phyloP scores from a whole-genome alignment of 78 protist species.

The Dictyostelium intermedium region DNA sequence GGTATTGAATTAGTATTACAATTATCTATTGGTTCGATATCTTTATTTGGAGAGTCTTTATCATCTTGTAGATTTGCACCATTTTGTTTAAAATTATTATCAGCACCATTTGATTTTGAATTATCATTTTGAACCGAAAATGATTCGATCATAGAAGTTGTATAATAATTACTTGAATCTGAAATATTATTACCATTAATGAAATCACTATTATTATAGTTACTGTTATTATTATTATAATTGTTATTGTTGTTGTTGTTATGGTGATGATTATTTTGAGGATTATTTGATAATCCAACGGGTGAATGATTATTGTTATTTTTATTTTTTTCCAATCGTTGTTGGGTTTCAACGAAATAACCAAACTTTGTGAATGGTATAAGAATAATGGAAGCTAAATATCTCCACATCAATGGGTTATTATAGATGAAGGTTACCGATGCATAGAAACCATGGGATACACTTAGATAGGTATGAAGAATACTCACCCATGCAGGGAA shows the following conservation, averaged over 20 bases:
- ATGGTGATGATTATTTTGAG: not conserved
- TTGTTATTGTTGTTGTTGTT: too few species aligned
- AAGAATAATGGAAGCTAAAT: slow-evolving; percentile 3
- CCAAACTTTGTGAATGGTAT: slow-evolving; percentile 12
- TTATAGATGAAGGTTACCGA: slow-evolving; percentile 28
- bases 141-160: not conserved
- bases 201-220: not conserved
- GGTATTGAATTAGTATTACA: not conserved
- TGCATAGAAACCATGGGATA: slow-evolving; percentile 64
- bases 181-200: not conserved
- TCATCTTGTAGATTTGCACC: not conserved
- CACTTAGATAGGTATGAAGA: slow-evolving; percentile 45
- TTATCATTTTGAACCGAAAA: not conserved
- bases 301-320: slow-evolving; percentile 68
- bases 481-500: slow-evolving; percentile 8
- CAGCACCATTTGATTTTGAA: not conserved
- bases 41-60: not conserved
- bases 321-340: slow-evolving; percentile 35
- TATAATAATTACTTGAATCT: not conserved
- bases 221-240: too few species aligned
- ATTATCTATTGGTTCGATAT: not conserved
- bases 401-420: slow-evolving; percentile 71
- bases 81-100: not conserved
- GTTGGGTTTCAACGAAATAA: slow-evolving; percentile 1
- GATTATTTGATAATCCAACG: slow-evolving; percentile 1